A percentile compares a stretch with the other conserved stretches of the same genome.
Conservation (phyloP, 73 alveolate genomes). For the Tetrahymena malaccensis region DNA sequence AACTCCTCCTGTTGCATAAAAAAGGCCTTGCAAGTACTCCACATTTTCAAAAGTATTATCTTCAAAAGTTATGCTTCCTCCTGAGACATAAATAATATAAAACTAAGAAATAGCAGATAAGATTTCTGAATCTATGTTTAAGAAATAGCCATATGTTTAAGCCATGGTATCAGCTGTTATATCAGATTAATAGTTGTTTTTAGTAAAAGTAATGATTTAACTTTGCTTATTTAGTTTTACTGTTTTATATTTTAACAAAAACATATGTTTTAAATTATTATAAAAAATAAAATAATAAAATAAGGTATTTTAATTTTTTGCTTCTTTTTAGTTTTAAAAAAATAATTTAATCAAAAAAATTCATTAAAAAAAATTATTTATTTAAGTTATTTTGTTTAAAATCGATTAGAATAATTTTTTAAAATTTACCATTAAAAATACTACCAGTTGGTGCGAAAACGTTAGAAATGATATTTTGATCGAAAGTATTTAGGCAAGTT, state of each 20-base stretch:
- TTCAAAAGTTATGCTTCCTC: not conserved
- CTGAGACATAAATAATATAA: not conserved
- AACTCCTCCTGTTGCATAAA: not conserved
- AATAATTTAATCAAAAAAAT: too few relatives aligned
- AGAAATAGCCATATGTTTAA: not conserved
- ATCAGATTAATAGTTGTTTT: not conserved
- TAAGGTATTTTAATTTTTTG: too few relatives aligned
- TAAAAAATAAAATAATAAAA: too few relatives aligned
- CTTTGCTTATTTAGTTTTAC: not conserved
- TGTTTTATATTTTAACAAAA: not conserved
- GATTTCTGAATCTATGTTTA: not conserved
- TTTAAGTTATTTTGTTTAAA: too few relatives aligned
- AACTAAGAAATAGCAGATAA: not conserved
- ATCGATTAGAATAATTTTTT: too few relatives aligned
- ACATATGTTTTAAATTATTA: too few relatives aligned
- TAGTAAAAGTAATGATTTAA: not conserved
- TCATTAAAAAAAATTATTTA: too few relatives aligned
- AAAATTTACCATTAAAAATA: not conserved
- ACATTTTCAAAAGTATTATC: not conserved
- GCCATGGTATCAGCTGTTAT: not conserved
- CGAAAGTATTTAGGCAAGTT: not conserved
- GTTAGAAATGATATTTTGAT: not conserved
- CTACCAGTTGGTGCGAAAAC: not conserved
- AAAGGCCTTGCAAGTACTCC: not conserved
- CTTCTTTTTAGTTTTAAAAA: too few relatives aligned